phyloP scores from a whole-genome alignment of 1,139 yeast genomes.

The Yamadazyma dushanensis region DNA sequence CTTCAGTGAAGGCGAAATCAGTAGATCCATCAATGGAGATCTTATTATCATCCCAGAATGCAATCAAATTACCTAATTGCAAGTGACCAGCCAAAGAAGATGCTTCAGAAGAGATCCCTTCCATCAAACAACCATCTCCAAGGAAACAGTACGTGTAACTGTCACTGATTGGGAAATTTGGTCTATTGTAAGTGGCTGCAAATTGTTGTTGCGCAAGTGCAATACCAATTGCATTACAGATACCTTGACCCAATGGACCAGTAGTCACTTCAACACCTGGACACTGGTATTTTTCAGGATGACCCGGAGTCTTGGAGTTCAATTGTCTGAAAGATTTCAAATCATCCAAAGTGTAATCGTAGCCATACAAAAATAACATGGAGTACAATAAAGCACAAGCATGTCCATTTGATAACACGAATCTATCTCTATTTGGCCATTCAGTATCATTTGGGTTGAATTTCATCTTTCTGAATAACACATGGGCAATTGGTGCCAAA shows the following conservation, averaged over 20 bases:
- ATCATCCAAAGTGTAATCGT: slow-evolving; percentile 77
- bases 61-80: slow-evolving; percentile 87
- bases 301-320: slow-evolving; percentile 92
- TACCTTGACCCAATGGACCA: slow-evolving; percentile 99
- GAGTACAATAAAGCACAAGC: slow-evolving; percentile 90
- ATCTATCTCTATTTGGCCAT: slow-evolving; percentile 94
- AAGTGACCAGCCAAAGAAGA: slow-evolving; percentile 94
- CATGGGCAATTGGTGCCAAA: slow-evolving; percentile 68
- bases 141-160: slow-evolving; percentile 75
- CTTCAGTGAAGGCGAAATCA: slow-evolving; percentile 87
- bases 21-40: slow-evolving; percentile 96
- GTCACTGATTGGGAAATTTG: slow-evolving; percentile 68
- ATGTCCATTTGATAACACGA: slow-evolving; percentile 94
- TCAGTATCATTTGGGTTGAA: slow-evolving; percentile 87
- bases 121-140: slow-evolving; percentile 98
- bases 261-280: slow-evolving; percentile 97
- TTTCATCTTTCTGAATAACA: slow-evolving; percentile 77
- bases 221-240: slow-evolving; percentile 91
- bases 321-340: slow-evolving; percentile 88
- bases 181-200: slow-evolving; percentile 92
- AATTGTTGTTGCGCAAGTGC: slow-evolving; percentile 91
- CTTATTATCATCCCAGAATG: slow-evolving; percentile 94
- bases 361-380: slow-evolving; percentile 81
- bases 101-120: slow-evolving; percentile 95
- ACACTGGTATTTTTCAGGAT: slow-evolving; percentile 76